Base-by-base conservation (phyloP, 1,284 basidiomycete genomes). In the Cryptococcus floricola region DNA sequence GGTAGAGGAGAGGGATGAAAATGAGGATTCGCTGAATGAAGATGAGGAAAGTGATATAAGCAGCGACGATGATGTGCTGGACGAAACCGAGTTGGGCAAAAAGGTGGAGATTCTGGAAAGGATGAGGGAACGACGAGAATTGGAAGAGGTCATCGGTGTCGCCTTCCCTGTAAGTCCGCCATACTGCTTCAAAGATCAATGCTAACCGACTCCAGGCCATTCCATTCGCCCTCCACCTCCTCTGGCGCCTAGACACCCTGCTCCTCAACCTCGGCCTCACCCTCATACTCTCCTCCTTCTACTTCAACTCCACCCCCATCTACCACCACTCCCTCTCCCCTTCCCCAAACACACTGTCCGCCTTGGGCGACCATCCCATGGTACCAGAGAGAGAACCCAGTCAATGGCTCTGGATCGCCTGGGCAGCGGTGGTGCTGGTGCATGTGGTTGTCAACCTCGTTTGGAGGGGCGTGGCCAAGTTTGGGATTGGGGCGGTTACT, bases 231-330 rank as follows among this genome's bases (percentile, higher is more conserved):
- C 64, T 77, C 10, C 76, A 76, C 51, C 60, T 76, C 3, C 64
- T 77, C 5, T 77, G 76, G 76, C 66, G 76, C 43, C 62, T 78
- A 34, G 76, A 78, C 53, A 74, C 75, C 41, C 67, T 78, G 4
- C 67, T 78, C 0, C 67, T 78, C 54, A 78, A 77, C 57, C 70
- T 78, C n/a, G 76, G 76, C 28, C 61, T 78, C 3, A 78, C 76
- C n/a, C 64, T 78, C 5, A 65, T 77, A 49, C 65, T 76, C 39
- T 73, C 74, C 8, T 68, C 74, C 6, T 76, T 68, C 63, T 77
- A 73, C 59, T 73, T 69, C 60, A 67, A 76, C 63, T 65, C 75
- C 3, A 60, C 63, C 27, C 76, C 74, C 1, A 69, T 77, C 34
- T 77, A 77, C 56, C 60, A 58, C 10, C 70, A 70, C 51, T 48